Conservation (phyloP, 1,139 yeast species). For the Yamadazyma dendronema region DNA sequence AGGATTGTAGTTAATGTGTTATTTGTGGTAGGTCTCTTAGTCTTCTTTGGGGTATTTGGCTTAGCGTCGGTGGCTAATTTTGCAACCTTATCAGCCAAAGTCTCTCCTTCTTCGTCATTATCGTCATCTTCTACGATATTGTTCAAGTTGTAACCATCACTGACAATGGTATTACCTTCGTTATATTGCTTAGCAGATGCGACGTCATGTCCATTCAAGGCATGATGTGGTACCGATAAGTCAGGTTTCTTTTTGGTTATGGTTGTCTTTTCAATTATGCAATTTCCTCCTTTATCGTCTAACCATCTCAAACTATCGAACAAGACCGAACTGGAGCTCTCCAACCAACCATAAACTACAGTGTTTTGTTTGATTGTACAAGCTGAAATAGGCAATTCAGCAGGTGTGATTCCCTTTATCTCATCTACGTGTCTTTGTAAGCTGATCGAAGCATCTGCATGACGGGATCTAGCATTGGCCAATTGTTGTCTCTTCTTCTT, state of each 20-base stretch:
- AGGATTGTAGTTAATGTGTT: conserved; percentile 62
- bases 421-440: conserved; percentile 45
- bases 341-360: conserved; percentile 66
- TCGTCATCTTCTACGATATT: conserved; percentile 49
- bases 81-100: conserved; percentile 63
- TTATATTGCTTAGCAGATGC: conserved; percentile 70
- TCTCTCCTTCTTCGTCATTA: conserved; percentile 36
- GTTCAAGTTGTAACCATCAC: conserved; percentile 63
- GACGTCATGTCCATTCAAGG: conserved; percentile 59
- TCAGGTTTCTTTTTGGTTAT: conserved; percentile 42
- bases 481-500: conserved; percentile 37
- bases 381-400: conserved; percentile 41
- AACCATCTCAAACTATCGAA: conserved; percentile 62
- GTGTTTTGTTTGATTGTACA: conserved; percentile 36
- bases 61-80: conserved; percentile 35
- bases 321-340: conserved; percentile 61
- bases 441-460: conserved; percentile 41
- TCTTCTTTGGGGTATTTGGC: conserved; percentile 23
- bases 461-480: conserved; percentile 43
- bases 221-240: conserved; percentile 36
- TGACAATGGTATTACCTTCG: conserved; percentile 65
- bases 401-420: conserved; percentile 30
- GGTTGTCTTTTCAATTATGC: conserved; percentile 24
- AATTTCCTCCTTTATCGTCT: conserved; percentile 30
- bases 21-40: conserved; percentile 29